A percentile compares a stretch with the other conserved stretches of the same genome.
Evolutionary conservation across 345 rosid species (phyloP).

Genomic region (Dipteronia dyeriana): DNA sequence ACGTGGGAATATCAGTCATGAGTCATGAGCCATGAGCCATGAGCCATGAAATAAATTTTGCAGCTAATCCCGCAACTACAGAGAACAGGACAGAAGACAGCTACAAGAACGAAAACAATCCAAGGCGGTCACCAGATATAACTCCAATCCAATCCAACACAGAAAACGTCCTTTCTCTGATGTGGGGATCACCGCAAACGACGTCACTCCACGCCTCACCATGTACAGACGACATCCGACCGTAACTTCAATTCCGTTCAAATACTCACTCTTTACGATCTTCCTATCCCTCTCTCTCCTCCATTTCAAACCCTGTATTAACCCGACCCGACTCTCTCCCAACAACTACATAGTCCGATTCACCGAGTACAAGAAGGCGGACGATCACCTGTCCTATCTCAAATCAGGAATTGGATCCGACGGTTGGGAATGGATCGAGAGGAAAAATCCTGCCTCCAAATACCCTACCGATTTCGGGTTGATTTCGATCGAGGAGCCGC

Average conservation of each 20-base stretch:
- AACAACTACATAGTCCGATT: constrained; percentile 78
- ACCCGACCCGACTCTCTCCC: constrained; percentile 14
- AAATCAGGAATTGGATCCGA: constrained; percentile 47
- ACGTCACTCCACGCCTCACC: neutral
- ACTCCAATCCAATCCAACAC: neutral
- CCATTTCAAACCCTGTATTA: constrained; percentile 36
- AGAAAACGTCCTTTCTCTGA: constrained; percentile 13
- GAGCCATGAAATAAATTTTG: neutral
- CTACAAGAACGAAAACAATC: neutral
- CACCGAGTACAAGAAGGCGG: constrained; percentile 56
- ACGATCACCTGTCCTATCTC: constrained; percentile 59
- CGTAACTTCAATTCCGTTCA: constrained; percentile 23
- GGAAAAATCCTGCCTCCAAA: constrained; percentile 68
- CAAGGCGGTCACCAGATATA: neutral
- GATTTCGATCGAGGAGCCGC: constrained; percentile 55
- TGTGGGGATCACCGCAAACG: constrained; percentile 24
- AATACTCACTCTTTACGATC: constrained; percentile 25
- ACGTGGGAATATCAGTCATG: neutral
- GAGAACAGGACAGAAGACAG: neutral
- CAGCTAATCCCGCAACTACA: neutral
- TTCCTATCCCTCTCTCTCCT: constrained; percentile 40
- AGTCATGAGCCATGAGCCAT: too few species aligned
- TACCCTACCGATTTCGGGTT: constrained; percentile 89
- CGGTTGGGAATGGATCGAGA: constrained; percentile 93
- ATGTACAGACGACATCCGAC: constrained; percentile 16